Evolutionary conservation across 139 green algal species (phyloP).

Genomic region (Mesotaenium endlicherianum): DNA sequence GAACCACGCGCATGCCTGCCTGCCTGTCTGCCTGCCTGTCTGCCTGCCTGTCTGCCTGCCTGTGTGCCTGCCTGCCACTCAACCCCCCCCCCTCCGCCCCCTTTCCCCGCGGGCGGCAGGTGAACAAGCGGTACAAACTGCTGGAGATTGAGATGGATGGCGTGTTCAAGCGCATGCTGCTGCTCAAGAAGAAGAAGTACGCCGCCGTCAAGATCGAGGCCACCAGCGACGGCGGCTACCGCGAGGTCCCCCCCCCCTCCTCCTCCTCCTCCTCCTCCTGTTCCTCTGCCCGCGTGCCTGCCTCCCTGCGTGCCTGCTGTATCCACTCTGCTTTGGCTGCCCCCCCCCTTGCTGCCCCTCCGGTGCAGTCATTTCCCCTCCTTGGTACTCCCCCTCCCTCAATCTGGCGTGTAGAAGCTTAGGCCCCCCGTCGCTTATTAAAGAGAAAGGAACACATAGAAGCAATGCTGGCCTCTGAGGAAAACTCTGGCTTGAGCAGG

Average conservation of each 20-base stretch:
- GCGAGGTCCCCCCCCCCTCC: background rate
- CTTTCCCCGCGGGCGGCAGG: background rate
- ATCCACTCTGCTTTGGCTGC: constrained; percentile 1
- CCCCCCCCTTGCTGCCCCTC: too few relatives aligned
- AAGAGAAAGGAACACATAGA: too few relatives aligned
- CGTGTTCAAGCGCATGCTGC: constrained; percentile 90
- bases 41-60: background rate
- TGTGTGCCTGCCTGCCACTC: background rate
- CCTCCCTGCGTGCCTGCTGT: background rate
- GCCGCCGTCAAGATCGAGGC: constrained; percentile 72
- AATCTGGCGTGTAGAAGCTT: too few relatives aligned
- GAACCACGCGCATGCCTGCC: background rate
- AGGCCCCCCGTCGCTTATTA: too few relatives aligned
- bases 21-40: background rate
- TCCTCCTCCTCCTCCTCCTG: background rate
- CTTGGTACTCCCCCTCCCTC: too few relatives aligned
- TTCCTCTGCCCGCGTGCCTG: too few relatives aligned
- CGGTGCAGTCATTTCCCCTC: too few relatives aligned
- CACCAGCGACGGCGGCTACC: background rate
- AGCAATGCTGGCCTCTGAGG: too few relatives aligned
- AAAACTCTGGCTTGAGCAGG: too few relatives aligned
- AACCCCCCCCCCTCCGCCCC: background rate
- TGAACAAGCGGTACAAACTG: constrained; percentile 75
- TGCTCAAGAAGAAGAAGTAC: constrained; percentile 99
- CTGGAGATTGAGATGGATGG: constrained; percentile 97